Conservation (phyloP, 495 filamentous ascomycete genomes). For the Immersiella caudata region DNA sequence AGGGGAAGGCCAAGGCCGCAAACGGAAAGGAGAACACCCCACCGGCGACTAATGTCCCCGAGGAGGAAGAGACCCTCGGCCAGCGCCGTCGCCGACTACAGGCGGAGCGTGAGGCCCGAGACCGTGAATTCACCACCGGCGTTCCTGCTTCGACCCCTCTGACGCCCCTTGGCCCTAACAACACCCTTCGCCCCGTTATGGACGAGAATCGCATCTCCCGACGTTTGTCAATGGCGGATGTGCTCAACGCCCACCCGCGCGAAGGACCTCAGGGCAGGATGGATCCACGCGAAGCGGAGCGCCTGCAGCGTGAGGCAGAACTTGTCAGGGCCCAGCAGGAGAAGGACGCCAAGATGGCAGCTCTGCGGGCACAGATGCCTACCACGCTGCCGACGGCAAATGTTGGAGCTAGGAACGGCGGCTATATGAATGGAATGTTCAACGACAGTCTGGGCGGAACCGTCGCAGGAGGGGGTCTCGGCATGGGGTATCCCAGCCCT, state of each 20-base stretch:
- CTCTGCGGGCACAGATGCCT: constrained; percentile 47
- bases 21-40: constrained; percentile 28
- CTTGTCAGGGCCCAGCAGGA: constrained; percentile 35
- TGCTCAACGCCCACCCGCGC: constrained; percentile 55
- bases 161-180: constrained; percentile 19
- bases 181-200: constrained; percentile 29
- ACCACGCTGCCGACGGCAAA: constrained; percentile 31
- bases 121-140: constrained; percentile 40
- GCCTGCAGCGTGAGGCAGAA: constrained; percentile 42
- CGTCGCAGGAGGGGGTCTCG: not conserved
- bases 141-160: constrained; percentile 13
- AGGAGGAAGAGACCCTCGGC: constrained; percentile 83
- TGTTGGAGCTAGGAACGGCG: constrained; percentile 39
- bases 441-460: constrained; percentile 53
- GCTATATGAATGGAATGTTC: constrained; percentile 55
- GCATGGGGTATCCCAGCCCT: constrained; percentile 23
- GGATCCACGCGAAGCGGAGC: constrained; percentile 41
- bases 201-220: constrained; percentile 35
- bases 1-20: constrained; percentile 33
- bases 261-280: constrained; percentile 36
- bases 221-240: constrained; percentile 69
- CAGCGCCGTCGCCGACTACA: constrained; percentile 82
- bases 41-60: constrained; percentile 37
- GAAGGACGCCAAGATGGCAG: constrained; percentile 45
- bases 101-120: constrained; percentile 64